Base-by-base conservation (phyloP, 1,284 basidiomycete genomes). In the Austropuccinia psidii region DNA sequence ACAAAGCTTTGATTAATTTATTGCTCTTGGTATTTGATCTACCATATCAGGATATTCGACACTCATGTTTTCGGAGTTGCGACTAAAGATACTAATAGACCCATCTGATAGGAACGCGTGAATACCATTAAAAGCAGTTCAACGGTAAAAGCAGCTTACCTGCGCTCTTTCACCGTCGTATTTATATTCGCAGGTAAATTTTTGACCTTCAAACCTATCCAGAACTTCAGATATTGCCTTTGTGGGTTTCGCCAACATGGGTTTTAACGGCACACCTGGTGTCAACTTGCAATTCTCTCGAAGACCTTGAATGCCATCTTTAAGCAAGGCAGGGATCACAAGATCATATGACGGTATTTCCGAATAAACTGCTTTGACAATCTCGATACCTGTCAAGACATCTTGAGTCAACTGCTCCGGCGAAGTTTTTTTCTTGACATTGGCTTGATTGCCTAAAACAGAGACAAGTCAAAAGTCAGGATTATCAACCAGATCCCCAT, bases 191-290 rank as follows among this genome's bases (percentile, higher is more conserved):
- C 95, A 98, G 4, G 96, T 98, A 81, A 99, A 98, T 58, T 86
- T 86, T 81, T 94, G 93, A 78, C 88, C 89, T 81, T 99, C 96
- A 79, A 98, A 99, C 61, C 94, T 85, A 82, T 99, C 95, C 24
- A 99, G 86, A 6, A 99, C 95, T 82, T 98, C 96, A n/a, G 90
- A 89, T 77, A 99, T 98, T 0, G 95, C 95, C 81, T 98, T 98
- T 0, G 96, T 98, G 2, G 96, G 96, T 82, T 98, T 98, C n/a
- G 96, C 96, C 66, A 99, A 84, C 96, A 99, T 99, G 7, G 96
- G 96, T 80, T 99, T 99, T 50, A 99, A 85, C 0, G 96, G 96
- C 4, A 98, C 89, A 43, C 85, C 85, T 6, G 96, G 94, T 4
- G 91, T 95, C 35, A 99, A 86, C 80, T 91, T 93, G 84, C 96